phyloP scores from a whole-genome alignment of 192 early-diverging fungal genomes.

The Coemansia sp. region DNA sequence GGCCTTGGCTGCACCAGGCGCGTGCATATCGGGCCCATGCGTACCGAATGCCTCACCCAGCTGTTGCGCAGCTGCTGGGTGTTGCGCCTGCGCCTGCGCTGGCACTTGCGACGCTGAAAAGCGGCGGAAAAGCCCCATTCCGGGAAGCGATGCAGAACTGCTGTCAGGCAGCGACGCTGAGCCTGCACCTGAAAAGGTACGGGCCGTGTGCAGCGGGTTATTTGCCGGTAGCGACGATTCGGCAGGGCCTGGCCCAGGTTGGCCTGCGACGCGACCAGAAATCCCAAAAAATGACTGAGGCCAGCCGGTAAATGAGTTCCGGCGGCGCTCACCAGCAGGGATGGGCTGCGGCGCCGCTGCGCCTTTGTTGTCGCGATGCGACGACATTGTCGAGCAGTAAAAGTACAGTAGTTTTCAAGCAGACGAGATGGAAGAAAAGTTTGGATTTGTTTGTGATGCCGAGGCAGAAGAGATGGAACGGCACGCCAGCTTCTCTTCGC shows the following conservation, averaged over 20 bases:
- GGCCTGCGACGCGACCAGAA: not conserved
- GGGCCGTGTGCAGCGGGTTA: slow-evolving; percentile 3
- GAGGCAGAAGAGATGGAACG: not conserved
- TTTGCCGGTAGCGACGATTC: slow-evolving; percentile 2
- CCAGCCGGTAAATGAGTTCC: slow-evolving; percentile 44
- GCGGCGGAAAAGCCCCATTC: slow-evolving; percentile 47
- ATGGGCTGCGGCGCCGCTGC: slow-evolving; percentile 35
- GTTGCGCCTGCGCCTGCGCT: not conserved
- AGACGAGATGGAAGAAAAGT: not conserved
- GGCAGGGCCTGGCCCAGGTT: slow-evolving; percentile 2
- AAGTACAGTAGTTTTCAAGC: not conserved
- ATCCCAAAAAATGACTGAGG: slow-evolving; percentile 35
- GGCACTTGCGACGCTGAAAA: slow-evolving; percentile 30
- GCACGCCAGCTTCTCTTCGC: not conserved
- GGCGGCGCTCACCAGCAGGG: slow-evolving; percentile 22
- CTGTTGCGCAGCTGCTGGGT: slow-evolving; percentile 1
- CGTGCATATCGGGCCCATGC: not conserved
- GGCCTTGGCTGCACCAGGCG: not conserved
- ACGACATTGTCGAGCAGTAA: not conserved
- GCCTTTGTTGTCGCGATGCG: slow-evolving; percentile 9
- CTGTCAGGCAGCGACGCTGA: slow-evolving; percentile 26
- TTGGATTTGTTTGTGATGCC: not conserved
- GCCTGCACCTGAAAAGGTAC: not conserved
- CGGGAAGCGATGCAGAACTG: slow-evolving; percentile 15
- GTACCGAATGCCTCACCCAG: not conserved